Percentiles rank a stretch among this genome's conserved stretches.
Evolutionary conservation across 805 yeast species (phyloP).

Genomic region (Grigorovia yakushimaensis): DNA sequence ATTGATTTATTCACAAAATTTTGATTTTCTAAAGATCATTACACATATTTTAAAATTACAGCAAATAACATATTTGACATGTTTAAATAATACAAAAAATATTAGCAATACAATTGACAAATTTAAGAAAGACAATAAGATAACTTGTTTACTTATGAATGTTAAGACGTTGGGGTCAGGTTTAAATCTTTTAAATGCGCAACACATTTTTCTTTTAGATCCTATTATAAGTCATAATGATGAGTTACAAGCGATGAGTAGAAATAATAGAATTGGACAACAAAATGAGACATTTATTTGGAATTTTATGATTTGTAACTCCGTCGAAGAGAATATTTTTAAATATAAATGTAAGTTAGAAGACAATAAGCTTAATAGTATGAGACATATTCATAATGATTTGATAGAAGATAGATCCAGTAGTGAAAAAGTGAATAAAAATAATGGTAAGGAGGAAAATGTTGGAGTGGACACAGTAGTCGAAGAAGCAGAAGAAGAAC

Average conservation of each 20-base stretch:
- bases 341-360: slow-evolving; percentile 24
- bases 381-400: neutral
- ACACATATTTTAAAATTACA: slow-evolving; percentile 56
- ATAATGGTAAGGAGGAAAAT: neutral
- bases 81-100: slow-evolving; percentile 38
- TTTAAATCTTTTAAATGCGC: slow-evolving; percentile 81
- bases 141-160: slow-evolving; percentile 80
- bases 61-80: slow-evolving; percentile 36
- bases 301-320: slow-evolving; percentile 75
- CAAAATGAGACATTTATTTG: slow-evolving; percentile 72
- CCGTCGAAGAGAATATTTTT: slow-evolving; percentile 85
- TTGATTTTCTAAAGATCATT: slow-evolving; percentile 56
- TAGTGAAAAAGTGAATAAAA: neutral
- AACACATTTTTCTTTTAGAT: slow-evolving; percentile 85
- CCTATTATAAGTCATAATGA: slow-evolving; percentile 82
- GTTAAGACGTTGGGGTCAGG: slow-evolving; percentile 89
- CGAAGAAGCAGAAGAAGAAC: slow-evolving; percentile 10
- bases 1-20: slow-evolving; percentile 85
- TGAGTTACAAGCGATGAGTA: slow-evolving; percentile 84
- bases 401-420: slow-evolving; percentile 2
- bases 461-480: neutral
- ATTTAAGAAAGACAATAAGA: slow-evolving; percentile 48
- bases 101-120: slow-evolving; percentile 29
- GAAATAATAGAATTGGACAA: slow-evolving; percentile 92
- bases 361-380: slow-evolving; percentile 4